A percentile compares a stretch with the other conserved stretches of the same genome.
These are phyloP conservation scores for Nyctanthes arbortristis DNA, from an alignment of 257 asterid genomes.

Conservation along the genomic window DNA sequence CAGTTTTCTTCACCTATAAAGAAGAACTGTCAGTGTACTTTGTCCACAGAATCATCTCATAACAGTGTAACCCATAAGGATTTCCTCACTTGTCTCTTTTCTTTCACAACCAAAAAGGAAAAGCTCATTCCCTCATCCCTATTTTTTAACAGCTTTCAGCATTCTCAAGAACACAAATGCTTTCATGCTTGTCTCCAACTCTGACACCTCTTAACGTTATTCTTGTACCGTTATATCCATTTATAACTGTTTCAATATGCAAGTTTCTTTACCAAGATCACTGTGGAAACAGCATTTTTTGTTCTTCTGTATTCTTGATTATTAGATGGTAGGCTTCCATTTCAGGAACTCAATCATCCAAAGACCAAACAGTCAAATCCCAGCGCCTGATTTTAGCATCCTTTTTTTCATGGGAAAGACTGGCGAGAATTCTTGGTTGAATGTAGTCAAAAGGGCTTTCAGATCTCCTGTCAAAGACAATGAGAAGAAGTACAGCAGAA, in stretches of 20 bases:
- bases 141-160: conserved; percentile 52
- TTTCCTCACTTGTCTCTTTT: conserved; percentile 14
- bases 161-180: conserved; percentile 50
- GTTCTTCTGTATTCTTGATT: conserved; percentile 27
- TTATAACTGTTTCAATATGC: conserved; percentile 4
- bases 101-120: neutral
- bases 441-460: conserved; percentile 69
- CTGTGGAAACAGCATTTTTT: conserved; percentile 19
- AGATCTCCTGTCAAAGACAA: conserved; percentile 57
- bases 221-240: neutral
- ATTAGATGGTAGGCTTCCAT: conserved; percentile 2
- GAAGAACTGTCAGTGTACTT: conserved; percentile 26
- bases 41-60: no score
- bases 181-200: conserved; percentile 37
- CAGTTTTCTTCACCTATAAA: conserved; percentile 28
- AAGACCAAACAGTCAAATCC: neutral
- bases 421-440: conserved; percentile 66
- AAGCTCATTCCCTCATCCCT: neutral
- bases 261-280: neutral
- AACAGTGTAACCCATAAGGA: conserved; percentile 26
- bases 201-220: conserved; percentile 19
- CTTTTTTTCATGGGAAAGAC: conserved; percentile 62
- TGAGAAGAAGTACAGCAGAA: conserved; percentile 37
- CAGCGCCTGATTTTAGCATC: neutral
- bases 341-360: neutral